Base-by-base conservation (phyloP, 306 rosid species). In the Corylus heterophylla region DNA sequence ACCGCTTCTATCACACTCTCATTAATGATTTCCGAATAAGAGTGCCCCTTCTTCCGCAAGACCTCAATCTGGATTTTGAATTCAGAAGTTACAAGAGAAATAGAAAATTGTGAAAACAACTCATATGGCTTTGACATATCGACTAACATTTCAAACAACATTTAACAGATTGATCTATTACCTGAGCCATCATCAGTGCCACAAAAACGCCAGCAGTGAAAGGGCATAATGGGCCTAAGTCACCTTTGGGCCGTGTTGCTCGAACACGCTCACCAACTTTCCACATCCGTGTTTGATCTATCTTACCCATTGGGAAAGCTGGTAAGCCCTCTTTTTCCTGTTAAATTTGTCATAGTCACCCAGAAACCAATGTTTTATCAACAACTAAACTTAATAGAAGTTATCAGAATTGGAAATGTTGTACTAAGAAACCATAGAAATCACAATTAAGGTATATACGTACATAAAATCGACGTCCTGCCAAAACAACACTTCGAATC, bases 141-240 rank as follows among this genome's bases (percentile, higher is more conserved):
- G 9, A 56, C 3, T 18, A 74, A 20, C 51, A 66, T 71, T 64
- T 11, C 45, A 48, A 29, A 2, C 35, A 31, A 31, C 35, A 31
- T 31, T 1, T 31, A 31, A 31, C 35, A 31, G 35, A 31, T 31
- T 31, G 35, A 31, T 31, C 35, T 31, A 31, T 31, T 82, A 95
- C 99, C 97, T 93, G 99, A 6, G 99, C 96, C 98, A 95, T 95
- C 99, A 93, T 95, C 74, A 95, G 54, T 18, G 99, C 98, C 84
- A 95, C 97, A 71, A 71, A 95, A 72, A 95, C 98, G 87, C 99
- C 98, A 68, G 99, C 97, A 29, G 97, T 93, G 83, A 93, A 95
- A 18, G 98, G 96, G 79, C 91, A 54, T 16, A 93, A 48, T 8
- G 99, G 98, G 37, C 99, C 98, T 6, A 95, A 89, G 79, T 93